phyloP scores from a whole-genome alignment of 441 rosid species.

The Croton laevigatus region DNA sequence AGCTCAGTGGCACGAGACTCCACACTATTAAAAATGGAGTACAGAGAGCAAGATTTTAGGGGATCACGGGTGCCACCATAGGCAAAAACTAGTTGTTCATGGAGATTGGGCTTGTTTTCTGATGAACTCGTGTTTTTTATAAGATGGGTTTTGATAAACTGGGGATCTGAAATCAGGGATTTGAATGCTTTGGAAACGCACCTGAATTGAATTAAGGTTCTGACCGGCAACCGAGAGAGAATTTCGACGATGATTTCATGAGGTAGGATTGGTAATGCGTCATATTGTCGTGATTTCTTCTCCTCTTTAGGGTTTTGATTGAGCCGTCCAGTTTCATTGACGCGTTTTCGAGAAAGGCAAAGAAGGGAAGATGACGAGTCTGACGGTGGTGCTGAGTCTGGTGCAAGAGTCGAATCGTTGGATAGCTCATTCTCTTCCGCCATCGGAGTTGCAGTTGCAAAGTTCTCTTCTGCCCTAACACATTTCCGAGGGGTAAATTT shows the following conservation, averaged over 20 bases:
- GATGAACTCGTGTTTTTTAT: background rate
- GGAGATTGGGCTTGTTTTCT: background rate
- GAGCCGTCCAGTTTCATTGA: no score
- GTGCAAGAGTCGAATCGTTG: no score
- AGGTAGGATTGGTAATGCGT: background rate
- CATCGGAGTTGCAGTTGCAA: no score
- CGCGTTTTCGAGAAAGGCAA: no score
- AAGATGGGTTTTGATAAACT: conserved; percentile 24
- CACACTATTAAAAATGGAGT: conserved; percentile 13
- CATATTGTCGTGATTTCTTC: no score
- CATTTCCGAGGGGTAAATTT: no score
- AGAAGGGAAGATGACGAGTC: no score
- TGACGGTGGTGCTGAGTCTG: no score
- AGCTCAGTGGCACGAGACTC: no score
- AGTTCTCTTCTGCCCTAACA: no score
- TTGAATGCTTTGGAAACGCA: conserved; percentile 21
- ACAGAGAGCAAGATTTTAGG: conserved; percentile 11
- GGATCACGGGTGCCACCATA: background rate
- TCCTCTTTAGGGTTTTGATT: no score
- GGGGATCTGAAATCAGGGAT: conserved; percentile 15
- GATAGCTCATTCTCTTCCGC: no score
- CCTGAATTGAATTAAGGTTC: conserved; percentile 15
- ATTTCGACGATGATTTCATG: conserved; percentile 21
- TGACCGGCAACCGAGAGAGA: conserved; percentile 20
- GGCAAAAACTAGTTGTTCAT: background rate